A percentile compares a stretch with the other conserved stretches of the same genome.
Conservation (phyloP, 169 alveolate genomes). For the Eimeria praecox region DNA sequence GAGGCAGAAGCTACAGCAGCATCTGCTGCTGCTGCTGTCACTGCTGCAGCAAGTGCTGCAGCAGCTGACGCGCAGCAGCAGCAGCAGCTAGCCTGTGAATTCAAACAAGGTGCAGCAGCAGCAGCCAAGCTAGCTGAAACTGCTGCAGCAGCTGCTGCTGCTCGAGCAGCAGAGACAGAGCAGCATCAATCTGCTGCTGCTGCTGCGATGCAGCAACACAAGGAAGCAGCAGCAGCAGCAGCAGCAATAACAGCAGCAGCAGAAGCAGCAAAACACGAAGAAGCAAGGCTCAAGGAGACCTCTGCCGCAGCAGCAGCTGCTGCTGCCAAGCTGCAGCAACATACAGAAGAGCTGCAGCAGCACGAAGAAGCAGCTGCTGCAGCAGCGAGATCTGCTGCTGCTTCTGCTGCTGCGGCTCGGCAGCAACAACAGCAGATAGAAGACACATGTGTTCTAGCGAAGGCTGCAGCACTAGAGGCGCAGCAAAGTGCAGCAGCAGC, state of each 20-base stretch:
- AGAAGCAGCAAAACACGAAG: neutral
- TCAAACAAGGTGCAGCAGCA: neutral
- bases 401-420: conserved; percentile 9
- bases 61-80: neutral
- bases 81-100: neutral
- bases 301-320: conserved; percentile 8
- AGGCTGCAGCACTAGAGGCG: neutral
- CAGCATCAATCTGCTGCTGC: conserved; percentile 4
- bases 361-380: neutral
- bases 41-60: neutral
- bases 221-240: neutral
- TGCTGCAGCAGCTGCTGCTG: neutral
- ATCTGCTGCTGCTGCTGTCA: neutral
- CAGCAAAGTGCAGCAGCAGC: conserved; percentile 28
- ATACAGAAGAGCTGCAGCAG: neutral
- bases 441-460: neutral
- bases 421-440: neutral
- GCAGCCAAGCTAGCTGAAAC: neutral
- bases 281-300: neutral
- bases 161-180: neutral
- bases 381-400: neutral
- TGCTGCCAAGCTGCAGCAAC: neutral
- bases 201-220: neutral
- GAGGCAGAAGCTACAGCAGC: conserved; percentile 19
- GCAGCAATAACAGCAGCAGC: conserved; percentile 4